Evolutionary conservation across 441 rosid genomes (phyloP), one percentile per base, ranked within the genome.

Genomic region (Jatropha multifida): DNA sequence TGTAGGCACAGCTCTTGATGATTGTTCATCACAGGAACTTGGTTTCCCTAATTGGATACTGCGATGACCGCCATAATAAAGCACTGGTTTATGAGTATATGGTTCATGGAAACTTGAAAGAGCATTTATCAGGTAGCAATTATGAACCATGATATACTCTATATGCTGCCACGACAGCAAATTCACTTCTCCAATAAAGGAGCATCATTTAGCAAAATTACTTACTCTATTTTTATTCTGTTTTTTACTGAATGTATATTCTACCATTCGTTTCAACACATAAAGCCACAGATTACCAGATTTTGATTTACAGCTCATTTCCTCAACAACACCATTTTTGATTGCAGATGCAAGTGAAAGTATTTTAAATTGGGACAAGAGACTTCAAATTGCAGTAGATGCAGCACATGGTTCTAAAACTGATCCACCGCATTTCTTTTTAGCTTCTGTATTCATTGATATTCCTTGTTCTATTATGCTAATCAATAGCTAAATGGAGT

Each of bases 331-430:
- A 41, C 42, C 9, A 42, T 20, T 15, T 41, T 60, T 61, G 44
- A 18, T 3, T 77, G 49, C 77, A 84, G 85, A 17, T 13, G 56
- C 46, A 71, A 76, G 42, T 4, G 52, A 13, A 74, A 69, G 67
- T 40, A 20, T 62, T 14, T 62, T 82, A 75, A 82, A 65, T 23
- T 88, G 91, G 91, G 72, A 48, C 27, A 58, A 75, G 37, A 81
- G 85, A 74, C 72, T 88, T 72, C 77, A 82, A 46, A 85, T 86
- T 77, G 87, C 87, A 58, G 48, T 74, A 60, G 91, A 85, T 76
- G 90, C 90, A 4, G 91, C 91, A 17, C 82, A 26, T 62, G 88
- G 89, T 88, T 14, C 23, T 55, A 23, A 15, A 7, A 2, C 48
- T 10, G 20, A 18, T n/a, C 65, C 17, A 17, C 14, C 2, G 46